Percentiles rank a stretch among this genome's conserved stretches.
These are phyloP conservation scores for Boletus edulis DNA, from an alignment of 768 basidiomycete species.

Conservation along the genomic window DNA sequence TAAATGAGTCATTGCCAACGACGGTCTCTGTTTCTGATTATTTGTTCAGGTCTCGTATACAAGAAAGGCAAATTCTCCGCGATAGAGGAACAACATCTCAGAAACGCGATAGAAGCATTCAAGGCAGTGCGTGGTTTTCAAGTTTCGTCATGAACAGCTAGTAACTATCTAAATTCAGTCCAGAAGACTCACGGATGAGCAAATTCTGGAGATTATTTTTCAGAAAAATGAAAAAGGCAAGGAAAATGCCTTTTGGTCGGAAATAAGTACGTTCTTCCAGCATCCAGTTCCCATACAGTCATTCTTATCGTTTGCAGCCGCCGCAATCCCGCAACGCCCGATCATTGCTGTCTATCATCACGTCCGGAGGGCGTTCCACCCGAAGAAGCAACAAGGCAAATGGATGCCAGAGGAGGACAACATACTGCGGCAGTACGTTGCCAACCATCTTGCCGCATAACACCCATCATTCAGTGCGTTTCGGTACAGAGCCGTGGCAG, in stretches of 20 bases:
- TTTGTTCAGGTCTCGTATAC: slow-evolving; percentile 66
- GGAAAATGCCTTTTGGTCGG: slow-evolving; percentile 74
- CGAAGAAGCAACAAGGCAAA: slow-evolving; percentile 63
- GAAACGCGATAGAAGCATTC: slow-evolving; percentile 62
- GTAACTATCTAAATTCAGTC: slow-evolving; percentile 33
- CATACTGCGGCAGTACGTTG: slow-evolving; percentile 55
- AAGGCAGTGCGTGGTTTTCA: slow-evolving; percentile 43
- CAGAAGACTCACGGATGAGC: slow-evolving; percentile 50
- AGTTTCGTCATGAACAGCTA: neutral
- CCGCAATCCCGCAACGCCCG: slow-evolving; percentile 70
- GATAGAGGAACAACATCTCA: slow-evolving; percentile 68
- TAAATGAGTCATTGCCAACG: slow-evolving; percentile 21
- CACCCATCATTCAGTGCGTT: slow-evolving; percentile 1
- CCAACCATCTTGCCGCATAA: neutral
- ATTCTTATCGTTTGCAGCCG: slow-evolving; percentile 42
- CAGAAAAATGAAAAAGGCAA: slow-evolving; percentile 58
- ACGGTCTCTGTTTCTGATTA: neutral
- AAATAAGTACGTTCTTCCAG: slow-evolving; percentile 57
- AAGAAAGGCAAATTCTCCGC: slow-evolving; percentile 88
- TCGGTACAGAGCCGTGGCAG: slow-evolving; percentile 56
- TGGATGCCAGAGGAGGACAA: slow-evolving; percentile 71
- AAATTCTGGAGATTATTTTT: slow-evolving; percentile 65
- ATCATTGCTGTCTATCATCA: slow-evolving; percentile 85
- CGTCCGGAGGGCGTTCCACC: slow-evolving; percentile 67
- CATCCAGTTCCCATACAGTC: neutral